Conservation (phyloP, 2,329 filamentous ascomycete species). For the Teratosphaeria zuluensis region DNA sequence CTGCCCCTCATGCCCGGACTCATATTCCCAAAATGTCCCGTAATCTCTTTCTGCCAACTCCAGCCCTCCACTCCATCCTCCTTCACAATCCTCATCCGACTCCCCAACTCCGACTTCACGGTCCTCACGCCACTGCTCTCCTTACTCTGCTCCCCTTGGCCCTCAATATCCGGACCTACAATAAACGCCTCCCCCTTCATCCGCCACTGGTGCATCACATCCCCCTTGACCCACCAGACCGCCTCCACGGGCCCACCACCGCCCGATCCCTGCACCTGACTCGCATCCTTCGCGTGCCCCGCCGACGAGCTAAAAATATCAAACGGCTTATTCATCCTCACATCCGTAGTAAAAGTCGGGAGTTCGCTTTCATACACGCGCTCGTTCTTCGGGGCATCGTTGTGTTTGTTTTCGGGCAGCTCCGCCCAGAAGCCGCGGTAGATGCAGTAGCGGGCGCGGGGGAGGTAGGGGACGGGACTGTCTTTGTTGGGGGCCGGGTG, state of each 20-base stretch:
- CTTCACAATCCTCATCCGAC: slow-evolving; percentile 51
- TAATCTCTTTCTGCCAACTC: slow-evolving; percentile 72
- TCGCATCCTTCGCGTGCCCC: slow-evolving; percentile 36
- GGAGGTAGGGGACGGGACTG: slow-evolving; percentile 33
- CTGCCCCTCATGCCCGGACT: slow-evolving; percentile 69
- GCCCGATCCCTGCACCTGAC: slow-evolving; percentile 42
- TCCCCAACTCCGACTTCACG: slow-evolving; percentile 50
- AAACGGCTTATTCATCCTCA: slow-evolving; percentile 71
- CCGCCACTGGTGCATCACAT: slow-evolving; percentile 71
- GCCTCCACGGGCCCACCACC: slow-evolving; percentile 68
- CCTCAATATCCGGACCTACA: slow-evolving; percentile 58
- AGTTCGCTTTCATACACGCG: slow-evolving; percentile 64
- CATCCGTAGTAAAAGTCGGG: slow-evolving; percentile 77
- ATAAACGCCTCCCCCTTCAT: slow-evolving; percentile 68
- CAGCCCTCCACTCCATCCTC: slow-evolving; percentile 44
- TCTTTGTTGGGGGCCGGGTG: slow-evolving; percentile 29
- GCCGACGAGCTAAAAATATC: slow-evolving; percentile 53
- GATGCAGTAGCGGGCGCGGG: slow-evolving; percentile 67
- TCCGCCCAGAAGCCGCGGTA: slow-evolving; percentile 76
- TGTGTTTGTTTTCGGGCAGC: slow-evolving; percentile 62
- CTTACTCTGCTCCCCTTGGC: slow-evolving; percentile 37
- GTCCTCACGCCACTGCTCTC: slow-evolving; percentile 46
- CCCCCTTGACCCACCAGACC: slow-evolving; percentile 63
- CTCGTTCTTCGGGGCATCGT: slow-evolving; percentile 63
- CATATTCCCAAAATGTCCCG: slow-evolving; percentile 82